Evolutionary conservation across 805 yeast genomes (phyloP).

Genomic region (Zygoascus biomembranicola): DNA sequence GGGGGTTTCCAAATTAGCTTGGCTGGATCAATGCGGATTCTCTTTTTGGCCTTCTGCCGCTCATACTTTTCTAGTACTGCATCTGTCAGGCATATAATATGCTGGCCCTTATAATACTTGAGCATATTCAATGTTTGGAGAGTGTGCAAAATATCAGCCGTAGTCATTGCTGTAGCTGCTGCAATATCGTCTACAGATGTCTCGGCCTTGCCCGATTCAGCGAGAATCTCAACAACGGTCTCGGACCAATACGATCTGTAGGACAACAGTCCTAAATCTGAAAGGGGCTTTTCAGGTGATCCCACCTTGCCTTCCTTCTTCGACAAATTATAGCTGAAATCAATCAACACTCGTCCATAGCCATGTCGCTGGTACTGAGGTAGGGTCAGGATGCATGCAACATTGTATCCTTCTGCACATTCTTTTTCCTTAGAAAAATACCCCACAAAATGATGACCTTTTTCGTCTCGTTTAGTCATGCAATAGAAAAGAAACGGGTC

Average conservation of each 20-base stretch:
- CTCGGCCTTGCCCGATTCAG: conserved; percentile 53
- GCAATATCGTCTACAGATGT: conserved; percentile 88
- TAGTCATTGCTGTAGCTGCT: conserved; percentile 83
- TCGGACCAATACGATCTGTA: conserved; percentile 98
- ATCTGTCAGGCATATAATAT: conserved; percentile 77
- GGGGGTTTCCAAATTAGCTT: conserved; percentile 91
- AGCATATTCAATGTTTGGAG: conserved; percentile 84
- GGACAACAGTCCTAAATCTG: conserved; percentile 87
- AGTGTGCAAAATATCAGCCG: conserved; percentile 90
- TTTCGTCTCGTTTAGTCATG: conserved; percentile 83
- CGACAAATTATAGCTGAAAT: conserved; percentile 86
- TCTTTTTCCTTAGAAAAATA: conserved; percentile 96
- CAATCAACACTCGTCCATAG: conserved; percentile 83
- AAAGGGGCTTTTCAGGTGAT: conserved; percentile 94
- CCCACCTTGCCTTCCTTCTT: conserved; percentile 86
- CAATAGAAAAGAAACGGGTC: conserved; percentile 95
- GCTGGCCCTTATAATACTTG: conserved; percentile 92
- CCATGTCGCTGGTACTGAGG: conserved; percentile 97
- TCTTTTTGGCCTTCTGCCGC: conserved; percentile 57
- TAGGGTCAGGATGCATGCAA: conserved; percentile 91
- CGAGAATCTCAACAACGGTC: conserved; percentile 63
- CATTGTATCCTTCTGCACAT: conserved; percentile 88
- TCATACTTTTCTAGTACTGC: conserved; percentile 73
- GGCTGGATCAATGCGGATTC: conserved; percentile 65
- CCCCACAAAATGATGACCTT: conserved; percentile 94